Conservation (phyloP, 805 yeast genomes). For the Yamadazyma phyllophila region DNA sequence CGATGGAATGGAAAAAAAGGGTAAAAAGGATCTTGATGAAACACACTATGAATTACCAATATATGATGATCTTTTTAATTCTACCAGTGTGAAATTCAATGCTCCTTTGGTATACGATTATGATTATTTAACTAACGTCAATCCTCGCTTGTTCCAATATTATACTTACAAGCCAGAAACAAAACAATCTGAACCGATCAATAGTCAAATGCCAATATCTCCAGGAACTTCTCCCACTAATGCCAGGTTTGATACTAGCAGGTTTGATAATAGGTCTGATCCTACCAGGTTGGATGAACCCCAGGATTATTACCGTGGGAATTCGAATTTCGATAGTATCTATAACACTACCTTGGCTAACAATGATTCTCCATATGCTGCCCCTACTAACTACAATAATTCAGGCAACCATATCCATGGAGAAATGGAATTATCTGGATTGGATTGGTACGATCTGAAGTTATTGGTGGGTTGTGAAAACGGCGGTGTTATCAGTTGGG, state of each 20-base stretch:
- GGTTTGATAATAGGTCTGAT: not conserved
- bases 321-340: slow-evolving; percentile 1
- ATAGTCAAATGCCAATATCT: not conserved
- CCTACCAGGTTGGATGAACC: not conserved
- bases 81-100: slow-evolving; percentile 15
- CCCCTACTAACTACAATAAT: slow-evolving; percentile 28
- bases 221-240: slow-evolving; percentile 3
- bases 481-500: slow-evolving; percentile 42
- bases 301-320: not conserved
- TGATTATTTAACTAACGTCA: slow-evolving; percentile 33
- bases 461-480: slow-evolving; percentile 41
- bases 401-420: slow-evolving; percentile 37
- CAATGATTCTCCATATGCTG: slow-evolving; percentile 13
- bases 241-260: not conserved
- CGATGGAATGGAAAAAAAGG: not conserved
- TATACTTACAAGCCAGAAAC: slow-evolving; percentile 29
- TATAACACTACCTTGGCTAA: slow-evolving; percentile 6
- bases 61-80: slow-evolving; percentile 9
- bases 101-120: slow-evolving; percentile 45
- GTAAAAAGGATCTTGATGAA: not conserved
- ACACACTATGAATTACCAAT: slow-evolving; percentile 9
- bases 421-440: slow-evolving; percentile 43
- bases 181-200: not conserved
- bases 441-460: slow-evolving; percentile 34
- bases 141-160: slow-evolving; percentile 38